Evolutionary conservation across 768 basidiomycete genomes (phyloP), one percentile per base, ranked within the genome.

Genomic region (Chlorophyllum brunneum): DNA sequence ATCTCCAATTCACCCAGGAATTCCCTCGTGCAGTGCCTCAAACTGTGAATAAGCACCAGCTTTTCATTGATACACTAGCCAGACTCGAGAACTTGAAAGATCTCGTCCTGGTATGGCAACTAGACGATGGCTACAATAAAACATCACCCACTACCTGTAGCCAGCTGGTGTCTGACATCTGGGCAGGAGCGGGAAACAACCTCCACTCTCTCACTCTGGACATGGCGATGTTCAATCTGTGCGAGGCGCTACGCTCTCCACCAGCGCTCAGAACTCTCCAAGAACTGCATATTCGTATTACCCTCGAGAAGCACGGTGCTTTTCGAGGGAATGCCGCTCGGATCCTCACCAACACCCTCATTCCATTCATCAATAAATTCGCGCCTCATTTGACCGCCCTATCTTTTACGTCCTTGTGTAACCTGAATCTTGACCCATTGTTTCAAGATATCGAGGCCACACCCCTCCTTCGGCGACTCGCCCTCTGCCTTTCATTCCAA

Each of bases 401-500:
- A 20, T 49, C 48, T 2, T 39, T 49, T 10, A 49, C 48, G 29
- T 39, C 37, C 18, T 37, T 49, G 11, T 49, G 37, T 15, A 39
- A 49, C 23, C 23, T 48, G 22, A 39, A 40, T 13, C 37, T 49
- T 1, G 37, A 40, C 20, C 37, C 37, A 20, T 11, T 40, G 3
- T 39, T 49, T 8, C 22, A 29, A 11, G 37, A n/a, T 8, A 38
- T 49, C 26, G 48, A 22, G 13, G 37, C 48, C 18, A 49, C 48
- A 26, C 48, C 48, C 18, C 27, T 39, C 36, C 36, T 49, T 11
- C 48, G 37, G 11, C 27, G 36, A 15, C 37, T 49, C 27, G 18
- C 48, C 26, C 38, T 49, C 9, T 39, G 36, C 23, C 48, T 49
- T n/a, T 16, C 37, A 5, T 49, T 49, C 27, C 48, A 49, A 39